A percentile compares a stretch with the other conserved stretches of the same genome.
Evolutionary conservation across 805 yeast species (phyloP).

Genomic region (Lachancea cidri): DNA sequence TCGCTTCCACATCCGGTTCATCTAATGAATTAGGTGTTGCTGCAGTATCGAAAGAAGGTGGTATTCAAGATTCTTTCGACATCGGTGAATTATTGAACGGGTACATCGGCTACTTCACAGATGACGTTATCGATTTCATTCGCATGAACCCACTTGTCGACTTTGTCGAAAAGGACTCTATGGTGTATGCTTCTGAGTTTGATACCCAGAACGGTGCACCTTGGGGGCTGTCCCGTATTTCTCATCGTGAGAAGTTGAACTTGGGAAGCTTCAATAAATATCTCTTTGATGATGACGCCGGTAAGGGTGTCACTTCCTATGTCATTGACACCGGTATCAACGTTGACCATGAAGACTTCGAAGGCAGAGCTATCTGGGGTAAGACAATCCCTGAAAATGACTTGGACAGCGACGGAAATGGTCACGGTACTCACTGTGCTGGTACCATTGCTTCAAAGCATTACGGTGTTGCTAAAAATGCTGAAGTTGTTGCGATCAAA

Average conservation of each 20-base stretch:
- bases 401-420: constrained; percentile 74
- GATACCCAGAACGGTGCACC: constrained; percentile 80
- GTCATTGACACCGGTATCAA: constrained; percentile 88
- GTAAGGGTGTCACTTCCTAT: constrained; percentile 80
- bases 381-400: constrained; percentile 70
- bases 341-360: constrained; percentile 69
- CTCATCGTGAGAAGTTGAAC: constrained; percentile 69
- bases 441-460: constrained; percentile 81
- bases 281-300: constrained; percentile 65
- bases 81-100: constrained; percentile 60
- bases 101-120: constrained; percentile 80
- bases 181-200: constrained; percentile 58
- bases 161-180: constrained; percentile 70
- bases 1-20: constrained; percentile 28
- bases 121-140: constrained; percentile 66
- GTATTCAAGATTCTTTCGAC: constrained; percentile 56
- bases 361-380: constrained; percentile 84
- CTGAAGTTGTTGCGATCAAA: constrained; percentile 74
- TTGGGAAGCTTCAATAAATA: constrained; percentile 70
- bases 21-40: constrained; percentile 11
- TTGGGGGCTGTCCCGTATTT: constrained; percentile 90
- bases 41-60: constrained; percentile 36
- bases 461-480: constrained; percentile 82
- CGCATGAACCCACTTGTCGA: constrained; percentile 60
- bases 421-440: constrained; percentile 97